These are phyloP conservation scores for Colletotrichum tabaci DNA, from an alignment of 2,329 filamentous ascomycete genomes.

Conservation along the genomic window DNA sequence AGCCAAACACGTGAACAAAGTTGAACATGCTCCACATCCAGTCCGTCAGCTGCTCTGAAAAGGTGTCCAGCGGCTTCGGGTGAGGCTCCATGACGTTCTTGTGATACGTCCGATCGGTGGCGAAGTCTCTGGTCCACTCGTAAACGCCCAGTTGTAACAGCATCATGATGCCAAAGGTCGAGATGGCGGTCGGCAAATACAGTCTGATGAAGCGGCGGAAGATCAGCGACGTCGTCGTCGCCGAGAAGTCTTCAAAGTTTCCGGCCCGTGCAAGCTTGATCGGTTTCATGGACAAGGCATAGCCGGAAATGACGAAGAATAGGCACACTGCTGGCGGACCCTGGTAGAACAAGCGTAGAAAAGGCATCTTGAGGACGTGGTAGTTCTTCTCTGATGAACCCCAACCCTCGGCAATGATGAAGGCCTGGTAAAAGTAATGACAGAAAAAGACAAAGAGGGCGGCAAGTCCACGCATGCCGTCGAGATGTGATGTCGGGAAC, in stretches of 20 bases:
- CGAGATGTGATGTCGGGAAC: constrained; percentile 70
- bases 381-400: constrained; percentile 61
- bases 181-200: constrained; percentile 65
- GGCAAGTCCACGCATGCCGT: constrained; percentile 70
- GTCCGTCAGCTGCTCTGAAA: constrained; percentile 58
- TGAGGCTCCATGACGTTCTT: constrained; percentile 66
- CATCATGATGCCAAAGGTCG: constrained; percentile 63
- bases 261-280: constrained; percentile 61
- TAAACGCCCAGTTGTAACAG: constrained; percentile 63
- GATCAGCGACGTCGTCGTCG: constrained; percentile 63
- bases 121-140: constrained; percentile 64
- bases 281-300: constrained; percentile 70
- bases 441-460: constrained; percentile 71
- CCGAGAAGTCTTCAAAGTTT: constrained; percentile 57
- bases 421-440: constrained; percentile 69
- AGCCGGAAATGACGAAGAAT: constrained; percentile 76
- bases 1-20: constrained; percentile 67
- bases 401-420: constrained; percentile 66
- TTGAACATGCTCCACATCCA: constrained; percentile 65
- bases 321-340: constrained; percentile 71
- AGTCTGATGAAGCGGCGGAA: constrained; percentile 68
- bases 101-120: constrained; percentile 58
- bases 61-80: constrained; percentile 55
- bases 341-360: constrained; percentile 68
- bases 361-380: constrained; percentile 66